Evolutionary conservation across 164 flowering plant species (phyloP).

Genomic region (Liriodendron chinense): DNA sequence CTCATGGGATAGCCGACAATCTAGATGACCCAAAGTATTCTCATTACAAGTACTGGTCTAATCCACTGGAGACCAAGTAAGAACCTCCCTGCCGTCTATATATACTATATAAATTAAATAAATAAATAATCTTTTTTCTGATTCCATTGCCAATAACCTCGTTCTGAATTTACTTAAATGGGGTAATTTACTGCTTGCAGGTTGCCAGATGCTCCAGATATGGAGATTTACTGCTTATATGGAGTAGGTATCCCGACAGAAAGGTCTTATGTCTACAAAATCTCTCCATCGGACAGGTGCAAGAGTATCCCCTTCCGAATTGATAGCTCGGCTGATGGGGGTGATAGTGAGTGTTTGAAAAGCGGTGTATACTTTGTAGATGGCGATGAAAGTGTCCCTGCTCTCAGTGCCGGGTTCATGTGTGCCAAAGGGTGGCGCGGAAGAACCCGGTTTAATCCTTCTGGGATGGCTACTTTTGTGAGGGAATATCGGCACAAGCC

Average conservation of each 20-base stretch:
- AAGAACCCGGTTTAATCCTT: slow-evolving; percentile 67
- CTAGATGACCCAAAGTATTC: slow-evolving; percentile 65
- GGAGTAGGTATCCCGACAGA: slow-evolving; percentile 80
- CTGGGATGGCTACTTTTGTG: slow-evolving; percentile 49
- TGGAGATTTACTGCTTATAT: slow-evolving; percentile 68
- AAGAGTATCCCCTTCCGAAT: slow-evolving; percentile 67
- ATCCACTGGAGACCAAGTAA: slow-evolving; percentile 79
- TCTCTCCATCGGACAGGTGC: slow-evolving; percentile 45
- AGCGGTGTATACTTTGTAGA: slow-evolving; percentile 62
- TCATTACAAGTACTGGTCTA: slow-evolving; percentile 81
- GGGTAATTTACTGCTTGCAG: slow-evolving; percentile 14
- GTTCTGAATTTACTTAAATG: neutral
- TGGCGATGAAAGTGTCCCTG: slow-evolving; percentile 71
- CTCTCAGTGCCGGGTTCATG: slow-evolving; percentile 77
- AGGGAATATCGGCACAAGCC: slow-evolving; percentile 67
- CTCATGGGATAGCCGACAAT: slow-evolving; percentile 77
- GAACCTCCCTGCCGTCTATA: neutral
- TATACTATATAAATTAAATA: no score
- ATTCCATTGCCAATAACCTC: neutral
- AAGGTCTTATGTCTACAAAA: slow-evolving; percentile 71
- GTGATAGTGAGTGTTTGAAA: slow-evolving; percentile 36
- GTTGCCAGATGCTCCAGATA: slow-evolving; percentile 74
- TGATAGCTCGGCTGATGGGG: slow-evolving; percentile 51
- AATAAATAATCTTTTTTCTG: no score
- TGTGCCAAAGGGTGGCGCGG: slow-evolving; percentile 82